Base-by-base conservation (phyloP, 352 stramenopile species). In the Thraustochytrium sp. region DNA sequence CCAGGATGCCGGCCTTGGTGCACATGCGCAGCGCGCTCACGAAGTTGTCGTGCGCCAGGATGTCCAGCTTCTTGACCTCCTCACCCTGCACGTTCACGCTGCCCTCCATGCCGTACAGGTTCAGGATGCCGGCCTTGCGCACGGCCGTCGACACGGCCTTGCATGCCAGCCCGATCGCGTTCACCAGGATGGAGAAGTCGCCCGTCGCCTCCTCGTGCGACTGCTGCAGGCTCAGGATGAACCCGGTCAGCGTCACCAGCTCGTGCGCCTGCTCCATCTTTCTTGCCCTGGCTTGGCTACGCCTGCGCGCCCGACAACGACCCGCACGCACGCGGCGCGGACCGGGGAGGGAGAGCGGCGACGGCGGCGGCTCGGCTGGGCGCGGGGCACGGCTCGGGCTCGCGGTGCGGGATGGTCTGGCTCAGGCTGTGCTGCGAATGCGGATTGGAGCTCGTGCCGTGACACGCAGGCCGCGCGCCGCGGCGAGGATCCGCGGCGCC, bases 51-150 rank as follows among this genome's bases (percentile, higher is more conserved):
- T 99, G 98, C n/a, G 95, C 92, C 82, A 99, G 90, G 54, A 99
- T 88, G 89, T 99, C 96, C 38, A 99, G 92, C 88, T 99, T 99
- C 91, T 99, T 99, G 56, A 98, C 94, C 82, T 97, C 93, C 87
- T 99, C 97, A 49, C 97, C 96, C 4, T 96, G 98, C 29, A 93
- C 91, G 90, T 99, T 99, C 77, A 96, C 90, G 86, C 95, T 96
- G 76, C 96, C 96, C n/a, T 97, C 95, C 11, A 98, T 90, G 37
- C 96, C 96, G 86, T 98, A 98, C 40, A 85, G n/a, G 72, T 59
- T 87, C 23, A 89, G 87, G 23, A 94, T 89, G 86, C 95, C 95
- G 5, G 96, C 96, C 86, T 97, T 96, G 86, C 96, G 92, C 65
- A 99, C 96, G 38, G 96, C 93, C 54, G 94, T 96, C 59, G 96